Evolutionary conservation across 352 stramenopile genomes (phyloP), one percentile per base, ranked within the genome.

Genomic region (Phytophthora sp.): DNA sequence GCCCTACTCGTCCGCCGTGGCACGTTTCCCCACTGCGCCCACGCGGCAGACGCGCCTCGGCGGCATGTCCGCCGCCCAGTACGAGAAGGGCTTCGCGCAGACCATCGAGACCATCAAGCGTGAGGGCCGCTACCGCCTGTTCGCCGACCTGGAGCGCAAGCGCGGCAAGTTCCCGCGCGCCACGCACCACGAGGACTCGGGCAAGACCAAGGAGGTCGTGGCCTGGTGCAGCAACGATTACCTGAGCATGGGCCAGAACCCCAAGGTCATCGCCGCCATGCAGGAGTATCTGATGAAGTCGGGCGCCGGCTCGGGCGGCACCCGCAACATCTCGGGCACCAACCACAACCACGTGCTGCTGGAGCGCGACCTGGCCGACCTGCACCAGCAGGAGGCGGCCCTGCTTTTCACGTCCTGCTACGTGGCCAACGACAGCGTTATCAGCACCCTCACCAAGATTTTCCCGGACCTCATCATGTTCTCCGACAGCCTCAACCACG

Each of bases 151-250:
- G 24, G 89, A 96, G 69, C 87, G 89, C 66, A 86, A 97, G 60
- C 83, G 85, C 49, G 89, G 89, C 43, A 72, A 85, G 31, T 97
- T 96, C 72, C 89, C 89, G 30, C 75, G 82, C 23, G 77, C 87
- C 7, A 93, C 81, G 20, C 89, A 92, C 70, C 83, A 94, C 69
- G 60, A 84, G 55, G 67, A 80, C 26, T 66, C 84, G 31, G 82
- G 84, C 20, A 74, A 75, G 9, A 88, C 79, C 17, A 94, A 94
- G 69, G 87, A 94, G 58, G 87, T 97, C 18, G 82, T 95, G 10
- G 87, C 84, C 17, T 97, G 89, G 89, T 97, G 90, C 82, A 88
- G 69, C 15, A 97, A 97, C 58, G 89, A 97, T 69, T 97, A 97
- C 62, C 44, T 97, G 42, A 88, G 83, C 57, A 97, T 97, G 90